Evolutionary conservation across 2,329 filamentous ascomycete species (phyloP).

Genomic region (Epichloe sp.): DNA sequence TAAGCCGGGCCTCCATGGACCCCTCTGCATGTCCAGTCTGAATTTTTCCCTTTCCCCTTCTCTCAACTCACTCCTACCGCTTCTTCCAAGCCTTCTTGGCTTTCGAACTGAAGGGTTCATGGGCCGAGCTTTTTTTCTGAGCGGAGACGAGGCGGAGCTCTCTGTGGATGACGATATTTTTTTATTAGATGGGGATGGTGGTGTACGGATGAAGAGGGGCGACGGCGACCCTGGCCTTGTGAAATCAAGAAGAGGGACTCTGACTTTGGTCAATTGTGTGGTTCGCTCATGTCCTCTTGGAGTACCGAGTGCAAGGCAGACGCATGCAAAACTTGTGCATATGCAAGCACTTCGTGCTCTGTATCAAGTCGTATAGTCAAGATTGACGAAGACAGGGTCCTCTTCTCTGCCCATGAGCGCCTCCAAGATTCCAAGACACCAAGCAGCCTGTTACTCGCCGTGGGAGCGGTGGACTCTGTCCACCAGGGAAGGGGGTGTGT

Average conservation of each 20-base stretch:
- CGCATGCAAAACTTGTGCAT: neutral
- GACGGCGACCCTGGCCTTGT: too few relatives aligned
- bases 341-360: neutral
- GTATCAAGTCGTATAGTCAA: neutral
- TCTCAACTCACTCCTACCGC: neutral
- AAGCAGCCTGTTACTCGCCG: neutral
- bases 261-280: neutral
- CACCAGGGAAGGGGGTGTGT: neutral
- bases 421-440: too few relatives aligned
- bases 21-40: neutral
- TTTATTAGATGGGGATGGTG: conserved; percentile 2
- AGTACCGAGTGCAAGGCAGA: too few relatives aligned
- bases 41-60: neutral
- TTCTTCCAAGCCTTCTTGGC: neutral
- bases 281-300: neutral
- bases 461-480: neutral
- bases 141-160: conserved; percentile 5
- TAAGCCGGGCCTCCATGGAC: neutral
- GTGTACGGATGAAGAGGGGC: neutral
- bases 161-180: conserved; percentile 1
- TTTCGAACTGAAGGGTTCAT: neutral
- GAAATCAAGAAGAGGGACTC: neutral
- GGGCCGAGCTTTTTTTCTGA: neutral
- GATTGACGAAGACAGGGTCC: neutral
- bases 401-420: neutral